Evolutionary conservation across 2,329 filamentous ascomycete genomes (phyloP).

Genomic region (Chrysosporium queenslandicum): DNA sequence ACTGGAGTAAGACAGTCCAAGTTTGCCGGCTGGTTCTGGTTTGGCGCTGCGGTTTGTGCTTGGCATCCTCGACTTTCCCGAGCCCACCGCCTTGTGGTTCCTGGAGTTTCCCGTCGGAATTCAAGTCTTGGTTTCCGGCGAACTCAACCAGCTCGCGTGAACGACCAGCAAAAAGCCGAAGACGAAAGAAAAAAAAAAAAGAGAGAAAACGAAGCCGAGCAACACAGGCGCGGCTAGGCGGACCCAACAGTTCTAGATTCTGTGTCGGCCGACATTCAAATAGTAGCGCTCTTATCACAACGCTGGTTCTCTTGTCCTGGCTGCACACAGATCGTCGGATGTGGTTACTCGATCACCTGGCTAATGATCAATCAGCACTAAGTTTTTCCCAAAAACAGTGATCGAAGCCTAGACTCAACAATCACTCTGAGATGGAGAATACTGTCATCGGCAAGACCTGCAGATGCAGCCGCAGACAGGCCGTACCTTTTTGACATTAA

Average conservation of each 20-base stretch:
- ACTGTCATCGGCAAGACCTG: no score
- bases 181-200: background rate
- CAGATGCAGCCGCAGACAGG: no score
- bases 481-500: constrained; percentile 16
- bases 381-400: no score
- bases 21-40: background rate
- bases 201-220: background rate
- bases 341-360: no score
- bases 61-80: background rate
- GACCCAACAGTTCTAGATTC: background rate
- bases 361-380: no score
- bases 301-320: background rate
- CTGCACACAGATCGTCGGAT: background rate
- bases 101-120: constrained; percentile 7
- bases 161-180: background rate
- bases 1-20: background rate
- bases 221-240: background rate
- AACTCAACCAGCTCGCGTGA: background rate
- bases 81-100: background rate
- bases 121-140: constrained; percentile 2
- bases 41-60: background rate
- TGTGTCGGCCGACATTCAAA: constrained; percentile 8
- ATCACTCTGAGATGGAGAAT: no score
- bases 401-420: no score
- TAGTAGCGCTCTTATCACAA: no score